Evolutionary conservation across 192 early-diverging fungal species (phyloP), one percentile per base, ranked within the genome.

Genomic region (Coemansia sp.): DNA sequence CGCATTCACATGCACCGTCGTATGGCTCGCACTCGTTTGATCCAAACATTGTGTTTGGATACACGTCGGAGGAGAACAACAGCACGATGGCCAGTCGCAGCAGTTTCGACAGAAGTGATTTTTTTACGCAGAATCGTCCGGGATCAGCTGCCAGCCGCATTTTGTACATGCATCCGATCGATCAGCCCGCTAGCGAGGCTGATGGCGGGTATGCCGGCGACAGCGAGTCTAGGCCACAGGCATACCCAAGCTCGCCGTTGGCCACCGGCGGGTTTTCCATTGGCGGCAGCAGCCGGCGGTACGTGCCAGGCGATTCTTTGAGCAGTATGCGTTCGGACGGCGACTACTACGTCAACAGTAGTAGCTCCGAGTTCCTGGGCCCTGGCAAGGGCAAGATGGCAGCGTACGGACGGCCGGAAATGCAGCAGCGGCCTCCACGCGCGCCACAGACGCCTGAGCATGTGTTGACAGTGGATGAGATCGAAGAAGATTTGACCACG

Each of bases 21-120:
- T 34, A 54, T 36, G 70, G 73, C 51, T 81, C 78, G 64, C 71
- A 76, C 53, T 60, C 75, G 15, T 83, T 76, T 68, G 80, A 83
- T 51, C 71, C 80, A 18, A 71, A 71, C 39, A 35, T 77, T 32
- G 74, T 83, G 62, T 83, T 77, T 74, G 80, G 75, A 0, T 77
- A 76, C 35, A 83, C 68, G 43, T 77, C 75, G 2, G 80, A 83
- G 53, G 80, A 83, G 34, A 77, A 71, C 67, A 82, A 71, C 68
- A 83, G 80, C 75, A 83, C 80, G 1, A 74, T 83, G 75, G 80
- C 75, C 36, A 83, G 80, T 32, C 80, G 75, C 62, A 83, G 72
- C 66, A 83, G 80, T 58, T 73, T 83, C 39, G 80, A 74, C 12
- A 75, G 71, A 63, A 74, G 75, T 63, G 75, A 77, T 28, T 39